Conservation (phyloP, 805 yeast genomes). For the Debaryomyces tyrocola region DNA sequence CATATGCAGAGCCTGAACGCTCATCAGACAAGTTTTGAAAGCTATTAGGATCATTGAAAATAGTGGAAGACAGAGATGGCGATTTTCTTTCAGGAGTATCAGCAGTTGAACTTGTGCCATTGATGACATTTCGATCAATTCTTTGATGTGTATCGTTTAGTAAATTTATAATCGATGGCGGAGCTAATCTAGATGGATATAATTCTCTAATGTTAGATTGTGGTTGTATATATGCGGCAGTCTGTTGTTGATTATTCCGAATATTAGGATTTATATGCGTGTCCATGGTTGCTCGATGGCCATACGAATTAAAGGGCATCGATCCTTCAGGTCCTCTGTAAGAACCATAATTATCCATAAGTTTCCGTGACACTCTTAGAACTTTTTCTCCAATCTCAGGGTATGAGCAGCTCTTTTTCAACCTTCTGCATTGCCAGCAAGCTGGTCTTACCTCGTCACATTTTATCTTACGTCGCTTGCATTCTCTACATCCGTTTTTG, state of each 20-base stretch:
- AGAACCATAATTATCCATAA: neutral
- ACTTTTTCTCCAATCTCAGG: slow-evolving; percentile 29
- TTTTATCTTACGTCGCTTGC: slow-evolving; percentile 44
- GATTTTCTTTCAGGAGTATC: neutral
- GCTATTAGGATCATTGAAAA: neutral
- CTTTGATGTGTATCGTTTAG: slow-evolving; percentile 4
- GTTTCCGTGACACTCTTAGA: slow-evolving; percentile 18
- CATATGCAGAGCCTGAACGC: neutral
- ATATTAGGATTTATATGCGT: neutral
- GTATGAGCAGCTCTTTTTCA: slow-evolving; percentile 27
- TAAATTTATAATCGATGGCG: slow-evolving; percentile 8
- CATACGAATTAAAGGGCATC: neutral
- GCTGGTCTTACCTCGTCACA: slow-evolving; percentile 36
- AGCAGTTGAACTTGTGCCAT: neutral
- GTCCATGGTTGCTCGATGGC: neutral
- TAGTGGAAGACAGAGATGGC: neutral
- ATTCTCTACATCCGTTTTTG: slow-evolving; percentile 41
- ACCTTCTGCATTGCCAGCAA: slow-evolving; percentile 36
- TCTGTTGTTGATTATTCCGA: too few relatives aligned
- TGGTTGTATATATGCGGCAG: neutral
- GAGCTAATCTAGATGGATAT: slow-evolving; percentile 2
- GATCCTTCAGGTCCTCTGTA: neutral
- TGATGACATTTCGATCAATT: slow-evolving; percentile 1
- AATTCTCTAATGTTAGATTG: slow-evolving; percentile 1
- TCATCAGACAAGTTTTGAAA: neutral